Percentiles rank a stretch among this genome's conserved stretches.
These are phyloP conservation scores for Trypanosoma congolense DNA, from an alignment of 208 protist species.

Conservation along the genomic window DNA sequence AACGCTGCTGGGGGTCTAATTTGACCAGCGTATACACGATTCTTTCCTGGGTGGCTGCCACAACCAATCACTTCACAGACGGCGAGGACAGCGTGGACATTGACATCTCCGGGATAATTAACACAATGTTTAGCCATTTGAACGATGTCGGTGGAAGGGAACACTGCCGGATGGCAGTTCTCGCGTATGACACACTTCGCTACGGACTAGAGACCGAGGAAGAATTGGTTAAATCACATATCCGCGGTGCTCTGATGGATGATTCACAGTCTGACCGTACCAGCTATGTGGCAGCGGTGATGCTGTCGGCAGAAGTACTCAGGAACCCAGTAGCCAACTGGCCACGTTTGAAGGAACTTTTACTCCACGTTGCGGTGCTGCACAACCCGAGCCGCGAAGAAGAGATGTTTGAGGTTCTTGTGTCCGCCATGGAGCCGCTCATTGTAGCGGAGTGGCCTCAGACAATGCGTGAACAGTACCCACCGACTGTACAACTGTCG, in stretches of 20 bases:
- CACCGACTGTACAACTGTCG: slow-evolving; percentile 68
- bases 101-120: slow-evolving; percentile 32
- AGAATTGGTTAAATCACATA: slow-evolving; percentile 29
- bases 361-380: slow-evolving; percentile 65
- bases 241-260: slow-evolving; percentile 25
- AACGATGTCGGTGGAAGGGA: slow-evolving; percentile 62
- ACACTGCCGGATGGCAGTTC: slow-evolving; percentile 41
- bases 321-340: slow-evolving; percentile 36
- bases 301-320: slow-evolving; percentile 50
- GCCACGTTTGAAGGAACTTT: slow-evolving; percentile 35
- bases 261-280: slow-evolving; percentile 55
- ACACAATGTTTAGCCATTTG: slow-evolving; percentile 58
- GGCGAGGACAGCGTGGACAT: slow-evolving; percentile 12
- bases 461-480: slow-evolving; percentile 52
- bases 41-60: slow-evolving; percentile 46
- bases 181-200: slow-evolving; percentile 56
- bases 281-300: slow-evolving; percentile 57
- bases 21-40: slow-evolving; percentile 69
- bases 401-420: slow-evolving; percentile 68
- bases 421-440: slow-evolving; percentile 72
- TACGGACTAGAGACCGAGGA: slow-evolving; percentile 33
- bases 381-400: slow-evolving; percentile 72
- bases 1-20: slow-evolving; percentile 72
- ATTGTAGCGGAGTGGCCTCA: slow-evolving; percentile 42
- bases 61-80: not conserved